Evolutionary conservation across 305 asterid species (phyloP).

Genomic region (Withania somnifera): DNA sequence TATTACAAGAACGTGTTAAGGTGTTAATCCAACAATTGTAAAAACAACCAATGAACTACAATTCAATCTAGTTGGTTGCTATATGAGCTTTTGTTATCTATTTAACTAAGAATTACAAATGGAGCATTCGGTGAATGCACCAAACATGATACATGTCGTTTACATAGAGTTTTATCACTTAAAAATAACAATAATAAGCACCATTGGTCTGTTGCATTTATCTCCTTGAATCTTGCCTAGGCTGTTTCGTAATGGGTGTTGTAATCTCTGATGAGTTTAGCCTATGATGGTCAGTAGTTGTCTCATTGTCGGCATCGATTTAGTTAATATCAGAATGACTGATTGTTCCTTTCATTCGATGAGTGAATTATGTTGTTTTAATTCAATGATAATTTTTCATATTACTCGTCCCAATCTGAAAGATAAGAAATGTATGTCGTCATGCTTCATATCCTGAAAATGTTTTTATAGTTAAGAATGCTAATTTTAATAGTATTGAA

Average conservation of each 20-base stretch:
- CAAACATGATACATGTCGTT: not conserved
- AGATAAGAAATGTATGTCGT: no score
- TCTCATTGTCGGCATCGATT: not conserved
- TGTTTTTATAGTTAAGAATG: no score
- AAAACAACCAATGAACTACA: not conserved
- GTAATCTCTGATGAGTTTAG: not conserved
- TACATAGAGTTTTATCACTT: not conserved
- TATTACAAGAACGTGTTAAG: not conserved
- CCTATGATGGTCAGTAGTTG: not conserved
- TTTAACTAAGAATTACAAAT: not conserved
- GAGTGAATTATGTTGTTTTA: not conserved
- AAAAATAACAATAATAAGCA: not conserved
- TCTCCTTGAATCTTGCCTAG: not conserved
- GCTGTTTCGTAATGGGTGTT: not conserved
- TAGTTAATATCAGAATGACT: not conserved
- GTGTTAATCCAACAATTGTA: not conserved
- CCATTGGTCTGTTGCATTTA: not conserved
- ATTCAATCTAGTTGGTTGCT: not conserved
- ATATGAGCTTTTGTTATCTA: not conserved
- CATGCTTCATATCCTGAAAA: no score
- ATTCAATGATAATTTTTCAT: no score
- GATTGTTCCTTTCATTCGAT: not conserved
- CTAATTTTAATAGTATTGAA: no score
- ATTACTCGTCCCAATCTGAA: no score
- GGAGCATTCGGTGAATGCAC: not conserved